Evolutionary conservation across 2,329 filamentous ascomycete genomes (phyloP).

Genomic region (Xylaria multiplex): DNA sequence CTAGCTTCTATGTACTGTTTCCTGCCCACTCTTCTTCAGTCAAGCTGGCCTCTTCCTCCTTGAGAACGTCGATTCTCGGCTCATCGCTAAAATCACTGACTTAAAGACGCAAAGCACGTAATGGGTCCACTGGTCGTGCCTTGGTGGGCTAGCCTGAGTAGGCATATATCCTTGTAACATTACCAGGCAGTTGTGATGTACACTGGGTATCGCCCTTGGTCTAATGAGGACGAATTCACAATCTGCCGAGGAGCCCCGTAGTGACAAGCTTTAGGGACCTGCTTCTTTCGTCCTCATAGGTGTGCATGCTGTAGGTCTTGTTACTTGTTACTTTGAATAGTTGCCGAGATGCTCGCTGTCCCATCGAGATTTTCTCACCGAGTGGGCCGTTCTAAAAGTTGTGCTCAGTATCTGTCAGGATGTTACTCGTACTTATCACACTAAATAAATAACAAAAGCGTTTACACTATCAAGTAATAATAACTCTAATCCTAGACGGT

Average conservation of each 20-base stretch:
- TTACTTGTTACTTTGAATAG: constrained; percentile 11
- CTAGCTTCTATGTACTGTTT: neutral
- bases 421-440: constrained; percentile 2
- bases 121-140: neutral
- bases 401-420: neutral
- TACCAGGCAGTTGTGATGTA: neutral
- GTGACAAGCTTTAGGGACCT: constrained; percentile 28
- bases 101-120: constrained; percentile 6
- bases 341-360: constrained; percentile 1
- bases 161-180: constrained; percentile 22
- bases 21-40: neutral
- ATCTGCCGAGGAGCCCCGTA: constrained; percentile 28
- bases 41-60: neutral
- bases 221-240: constrained; percentile 19
- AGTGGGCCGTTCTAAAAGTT: constrained; percentile 11
- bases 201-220: neutral
- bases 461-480: constrained; percentile 24
- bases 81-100: neutral
- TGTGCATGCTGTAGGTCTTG: constrained; percentile 15
- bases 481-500: constrained; percentile 26
- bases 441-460: neutral
- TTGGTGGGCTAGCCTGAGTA: constrained; percentile 9
- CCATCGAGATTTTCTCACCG: constrained; percentile 1
- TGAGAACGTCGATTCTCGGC: neutral
- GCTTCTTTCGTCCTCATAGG: constrained; percentile 32